Evolutionary conservation across 306 rosid genomes (phyloP).

Genomic region (Begonia loranthoides): DNA sequence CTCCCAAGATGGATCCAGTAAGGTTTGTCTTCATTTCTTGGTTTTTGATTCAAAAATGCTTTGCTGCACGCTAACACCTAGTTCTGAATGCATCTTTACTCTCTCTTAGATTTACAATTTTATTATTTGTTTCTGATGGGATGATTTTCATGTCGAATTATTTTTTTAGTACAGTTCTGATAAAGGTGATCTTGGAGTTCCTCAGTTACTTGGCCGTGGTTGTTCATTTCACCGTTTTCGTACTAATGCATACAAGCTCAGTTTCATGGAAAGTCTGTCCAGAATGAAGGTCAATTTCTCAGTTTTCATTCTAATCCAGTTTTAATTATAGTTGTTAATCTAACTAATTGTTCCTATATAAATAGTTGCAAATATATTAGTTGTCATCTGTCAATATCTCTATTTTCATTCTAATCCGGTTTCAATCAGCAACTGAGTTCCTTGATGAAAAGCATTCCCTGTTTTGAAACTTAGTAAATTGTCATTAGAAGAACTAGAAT

Average conservation of each 20-base stretch:
- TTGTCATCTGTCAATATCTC: background rate
- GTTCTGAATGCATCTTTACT: background rate
- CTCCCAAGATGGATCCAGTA: slow-evolving; percentile 95
- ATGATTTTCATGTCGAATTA: background rate
- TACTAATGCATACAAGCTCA: slow-evolving; percentile 86
- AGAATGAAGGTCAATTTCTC: slow-evolving; percentile 57
- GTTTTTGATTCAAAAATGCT: background rate
- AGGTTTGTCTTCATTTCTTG: slow-evolving; percentile 1
- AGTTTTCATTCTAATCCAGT: no score
- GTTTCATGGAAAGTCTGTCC: slow-evolving; percentile 88
- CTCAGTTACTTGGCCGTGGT: slow-evolving; percentile 93
- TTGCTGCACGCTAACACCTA: background rate
- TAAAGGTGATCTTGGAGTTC: slow-evolving; percentile 85
- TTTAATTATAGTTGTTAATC: background rate
- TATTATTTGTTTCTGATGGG: slow-evolving; percentile 3
- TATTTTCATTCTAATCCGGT: background rate
- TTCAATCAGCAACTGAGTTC: no score
- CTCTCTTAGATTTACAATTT: background rate
- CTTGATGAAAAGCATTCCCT: no score
- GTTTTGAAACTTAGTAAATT: no score
- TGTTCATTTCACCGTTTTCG: slow-evolving; percentile 91
- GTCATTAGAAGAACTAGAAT: no score
- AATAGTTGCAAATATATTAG: background rate
- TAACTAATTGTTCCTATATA: no score
- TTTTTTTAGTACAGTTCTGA: slow-evolving; percentile 44